Evolutionary conservation across 352 stramenopile genomes (phyloP), one percentile per base, ranked within the genome.

Genomic region (Globisporangium orthogonon): DNA sequence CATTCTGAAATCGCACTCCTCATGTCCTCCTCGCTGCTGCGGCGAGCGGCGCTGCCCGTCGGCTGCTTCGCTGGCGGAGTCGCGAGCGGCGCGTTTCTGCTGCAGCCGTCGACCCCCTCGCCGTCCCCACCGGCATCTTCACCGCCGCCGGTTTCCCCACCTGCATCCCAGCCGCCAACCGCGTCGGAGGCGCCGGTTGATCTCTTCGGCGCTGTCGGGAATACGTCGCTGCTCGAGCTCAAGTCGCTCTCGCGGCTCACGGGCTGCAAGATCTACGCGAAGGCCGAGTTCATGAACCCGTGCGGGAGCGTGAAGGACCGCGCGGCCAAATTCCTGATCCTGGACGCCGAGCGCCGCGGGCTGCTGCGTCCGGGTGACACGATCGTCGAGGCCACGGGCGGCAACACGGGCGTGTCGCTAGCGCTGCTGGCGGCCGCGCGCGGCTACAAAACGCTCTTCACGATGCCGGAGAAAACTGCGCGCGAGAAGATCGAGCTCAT

Each of bases 221-320:
- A 91, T 56, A 94, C 83, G 31, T 78, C 80, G 28, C 65, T 94
- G 35, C 63, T 94, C 14, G 71, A 90, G 60, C 71, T 94, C 48
- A 77, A 74, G 45, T 78, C 70, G 29, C 54, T 91, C 29, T 89
- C 80, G 1, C 67, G 69, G 49, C 73, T 91, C 47, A 94, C 83
- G 3, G 70, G 73, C 4, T 89, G 81, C 72, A 86, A 74, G 58
- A 83, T 94, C 57, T 80, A 87, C 33, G 83, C 70, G 56, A 94
- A 94, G 62, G 81, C 81, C 18, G 83, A 94, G 71, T 91, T 78
- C 56, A 70, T 86, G 63, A 98, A 98, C 64, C 95, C 95, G 18
- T 91, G 90, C 60, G 94, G 94, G 11, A 95, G 77, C 29, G 89
- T 98, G 61, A 98, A 98, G 72, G 94, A 98, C 71, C 91, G 94